These are phyloP conservation scores for Tylopilus subfusipes DNA, from an alignment of 768 basidiomycete genomes.

Conservation along the genomic window DNA sequence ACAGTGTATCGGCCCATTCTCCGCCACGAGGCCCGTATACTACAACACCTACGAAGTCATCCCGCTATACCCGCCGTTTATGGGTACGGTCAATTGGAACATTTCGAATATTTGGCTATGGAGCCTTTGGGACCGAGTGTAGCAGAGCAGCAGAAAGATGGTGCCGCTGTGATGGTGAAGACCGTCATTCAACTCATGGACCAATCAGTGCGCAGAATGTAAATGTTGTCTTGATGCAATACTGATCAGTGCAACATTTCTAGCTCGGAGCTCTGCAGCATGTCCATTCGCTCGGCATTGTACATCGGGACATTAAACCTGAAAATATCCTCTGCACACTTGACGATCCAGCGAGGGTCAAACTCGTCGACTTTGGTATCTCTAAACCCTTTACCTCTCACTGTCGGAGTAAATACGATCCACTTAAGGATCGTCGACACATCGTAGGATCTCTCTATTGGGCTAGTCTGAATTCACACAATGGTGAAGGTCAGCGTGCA, in stretches of 20 bases:
- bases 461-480: slow-evolving; percentile 2
- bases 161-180: neutral
- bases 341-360: neutral
- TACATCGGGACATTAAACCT: slow-evolving; percentile 2
- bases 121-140: neutral
- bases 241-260: neutral
- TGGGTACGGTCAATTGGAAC: neutral
- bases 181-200: neutral
- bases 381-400: neutral
- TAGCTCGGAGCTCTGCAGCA: neutral
- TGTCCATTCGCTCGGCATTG: neutral
- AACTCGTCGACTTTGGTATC: slow-evolving; percentile 4
- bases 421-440: neutral
- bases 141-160: neutral
- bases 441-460: slow-evolving; percentile 1
- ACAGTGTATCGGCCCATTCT: neutral
- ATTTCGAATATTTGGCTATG: slow-evolving; percentile 1
- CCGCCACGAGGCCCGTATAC: neutral
- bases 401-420: neutral
- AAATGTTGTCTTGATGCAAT: neutral
- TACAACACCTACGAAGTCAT: neutral
- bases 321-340: slow-evolving; percentile 1
- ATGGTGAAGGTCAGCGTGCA: slow-evolving; percentile 1
- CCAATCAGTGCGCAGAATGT: neutral
- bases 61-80: neutral